Base-by-base conservation (phyloP, 2,329 filamentous ascomycete species). In the Fusarium sp. region DNA sequence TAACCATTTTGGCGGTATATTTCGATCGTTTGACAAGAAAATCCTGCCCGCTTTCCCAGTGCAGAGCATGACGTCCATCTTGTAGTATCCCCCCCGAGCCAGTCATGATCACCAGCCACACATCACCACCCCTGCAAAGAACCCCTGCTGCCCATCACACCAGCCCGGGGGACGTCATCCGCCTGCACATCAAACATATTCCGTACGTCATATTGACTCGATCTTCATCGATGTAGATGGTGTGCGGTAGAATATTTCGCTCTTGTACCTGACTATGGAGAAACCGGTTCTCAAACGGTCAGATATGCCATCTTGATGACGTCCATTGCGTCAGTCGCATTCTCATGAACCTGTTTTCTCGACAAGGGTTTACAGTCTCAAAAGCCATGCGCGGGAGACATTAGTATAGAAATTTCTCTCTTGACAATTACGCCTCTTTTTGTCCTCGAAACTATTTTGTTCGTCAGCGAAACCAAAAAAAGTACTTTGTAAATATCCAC, bases 1-100 rank as follows among this genome's bases (percentile, higher is more conserved):
- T 83, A 48, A 87, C 84, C 85, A 88, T 87, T 57, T 63, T 78
- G 54, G 48, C 20, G 24, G 57, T 22, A 13, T 66, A 13, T 66
- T 39, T 73, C 27, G 63, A 67, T 74, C 45, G 39, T 13, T 22
- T 64, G 65, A 61, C 65, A 65, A 45, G 41, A 67, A 64, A 50
- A 27, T 37, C 22, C 33, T 37, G 7, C 31, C 29, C 35, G 13
- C n/a, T 8, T 20, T 18, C 5, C 5, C 48, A 31, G 24, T 16
- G 50, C 45, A 31, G 60, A 63, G 54, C 69, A 75, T 78, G 75
- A 78, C 73, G 75, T 75, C 20, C 73, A 70, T 68, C 68, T 71
- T 67, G 48, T 74, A 76, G 67, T 43, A 73, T 63, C 58, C 39
- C 29, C 27, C 29, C 39, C 50, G 48, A 52, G 64, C 66, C 62